phyloP scores from a whole-genome alignment of 176 grass and related monocot species.

The Themeda triandra region DNA sequence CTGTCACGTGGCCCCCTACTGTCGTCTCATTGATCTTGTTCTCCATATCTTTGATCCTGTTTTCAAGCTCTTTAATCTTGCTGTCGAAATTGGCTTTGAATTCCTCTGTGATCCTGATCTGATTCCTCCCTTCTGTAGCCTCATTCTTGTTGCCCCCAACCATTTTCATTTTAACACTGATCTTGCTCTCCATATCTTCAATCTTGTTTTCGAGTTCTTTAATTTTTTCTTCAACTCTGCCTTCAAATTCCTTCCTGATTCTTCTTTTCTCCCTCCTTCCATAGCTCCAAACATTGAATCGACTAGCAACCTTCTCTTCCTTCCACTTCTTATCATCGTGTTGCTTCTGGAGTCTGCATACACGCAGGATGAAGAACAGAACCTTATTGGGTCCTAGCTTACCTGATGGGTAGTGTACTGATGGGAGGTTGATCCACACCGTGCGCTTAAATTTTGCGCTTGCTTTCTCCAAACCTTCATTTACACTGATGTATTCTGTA shows the following conservation, averaged over 20 bases:
- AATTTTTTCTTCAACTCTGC: neutral
- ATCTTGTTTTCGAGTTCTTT: neutral
- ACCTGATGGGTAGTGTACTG: neutral
- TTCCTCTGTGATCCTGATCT: too few relatives aligned
- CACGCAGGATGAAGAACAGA: neutral
- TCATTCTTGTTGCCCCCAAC: too few relatives aligned
- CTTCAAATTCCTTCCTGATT: neutral
- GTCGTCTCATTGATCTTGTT: neutral
- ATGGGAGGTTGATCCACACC: neutral
- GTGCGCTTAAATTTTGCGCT: neutral
- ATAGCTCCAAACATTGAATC: accelerated
- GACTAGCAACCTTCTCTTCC: accelerated
- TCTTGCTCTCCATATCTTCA: neutral
- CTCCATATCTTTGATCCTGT: neutral
- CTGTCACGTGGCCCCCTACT: neutral
- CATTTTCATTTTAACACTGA: neutral
- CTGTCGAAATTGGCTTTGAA: neutral
- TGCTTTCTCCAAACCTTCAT: neutral
- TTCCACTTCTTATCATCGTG: neutral
- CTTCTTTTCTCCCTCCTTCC: neutral
- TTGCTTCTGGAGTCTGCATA: neutral
- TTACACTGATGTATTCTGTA: neutral
- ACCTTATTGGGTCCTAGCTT: neutral
- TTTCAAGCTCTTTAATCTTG: neutral
- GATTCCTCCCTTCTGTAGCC: too few relatives aligned